Conservation (phyloP, 2,329 filamentous ascomycete species). For the Graphilbum ipis-grandicollis region DNA sequence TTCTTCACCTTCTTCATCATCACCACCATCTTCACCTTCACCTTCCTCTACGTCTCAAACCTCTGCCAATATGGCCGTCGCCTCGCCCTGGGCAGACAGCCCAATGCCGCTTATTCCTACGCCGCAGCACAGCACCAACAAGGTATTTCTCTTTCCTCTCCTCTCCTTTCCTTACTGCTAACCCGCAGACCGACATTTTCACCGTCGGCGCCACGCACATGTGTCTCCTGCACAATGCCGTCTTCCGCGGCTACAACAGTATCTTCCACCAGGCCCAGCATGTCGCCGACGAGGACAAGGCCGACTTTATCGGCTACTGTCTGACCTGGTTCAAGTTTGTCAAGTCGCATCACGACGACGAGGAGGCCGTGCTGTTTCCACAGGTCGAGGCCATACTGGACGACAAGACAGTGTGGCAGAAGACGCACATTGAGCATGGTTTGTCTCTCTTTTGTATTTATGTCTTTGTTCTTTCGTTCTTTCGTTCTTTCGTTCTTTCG, state of each 20-base stretch:
- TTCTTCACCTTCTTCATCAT: neutral
- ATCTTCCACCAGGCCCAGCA: conserved; percentile 43
- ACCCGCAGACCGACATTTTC: conserved; percentile 34
- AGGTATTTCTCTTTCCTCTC: conserved; percentile 16
- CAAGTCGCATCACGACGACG: conserved; percentile 41
- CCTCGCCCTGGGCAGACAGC: conserved; percentile 32
- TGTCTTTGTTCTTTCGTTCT: too few species aligned
- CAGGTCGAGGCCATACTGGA: conserved; percentile 32
- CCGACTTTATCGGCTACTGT: conserved; percentile 39
- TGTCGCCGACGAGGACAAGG: conserved; percentile 26
- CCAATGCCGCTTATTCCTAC: conserved; percentile 37
- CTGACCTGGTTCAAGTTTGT: conserved; percentile 42
- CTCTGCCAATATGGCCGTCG: too few species aligned
- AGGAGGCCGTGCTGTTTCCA: conserved; percentile 38
- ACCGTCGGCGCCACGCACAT: conserved; percentile 43
- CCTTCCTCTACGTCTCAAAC: too few species aligned
- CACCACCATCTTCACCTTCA: neutral
- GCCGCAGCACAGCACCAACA: conserved; percentile 32
- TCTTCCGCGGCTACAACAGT: conserved; percentile 46
- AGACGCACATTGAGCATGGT: conserved; percentile 39
- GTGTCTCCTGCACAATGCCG: conserved; percentile 42
- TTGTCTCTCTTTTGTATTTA: too few species aligned
- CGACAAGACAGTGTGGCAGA: conserved; percentile 31
- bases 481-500: too few species aligned
- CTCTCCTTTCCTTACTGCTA: neutral